Evolutionary conservation across 2,329 filamentous ascomycete genomes (phyloP).

Genomic region (Arthrobotrys sinensis): DNA sequence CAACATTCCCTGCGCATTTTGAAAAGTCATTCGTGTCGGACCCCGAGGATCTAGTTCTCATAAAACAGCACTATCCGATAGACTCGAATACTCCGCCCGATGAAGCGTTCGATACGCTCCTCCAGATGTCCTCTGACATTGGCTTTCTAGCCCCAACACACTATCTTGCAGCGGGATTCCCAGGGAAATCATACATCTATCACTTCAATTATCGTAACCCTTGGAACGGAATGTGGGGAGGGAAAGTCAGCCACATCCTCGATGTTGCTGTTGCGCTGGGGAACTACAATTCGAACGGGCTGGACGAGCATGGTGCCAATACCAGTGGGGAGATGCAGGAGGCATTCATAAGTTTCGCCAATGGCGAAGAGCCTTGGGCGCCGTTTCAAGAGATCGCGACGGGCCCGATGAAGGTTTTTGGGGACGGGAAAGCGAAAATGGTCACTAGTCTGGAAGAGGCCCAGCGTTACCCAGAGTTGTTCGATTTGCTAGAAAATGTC

Average conservation of each 20-base stretch:
- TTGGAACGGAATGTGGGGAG: slow-evolving; percentile 53
- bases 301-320: slow-evolving; percentile 31
- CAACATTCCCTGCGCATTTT: slow-evolving; percentile 54
- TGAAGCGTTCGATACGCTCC: slow-evolving; percentile 42
- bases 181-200: slow-evolving; percentile 50
- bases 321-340: slow-evolving; percentile 50
- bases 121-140: slow-evolving; percentile 56
- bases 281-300: slow-evolving; percentile 47
- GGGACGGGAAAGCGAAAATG: slow-evolving; percentile 33
- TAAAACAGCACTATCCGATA: slow-evolving; percentile 54
- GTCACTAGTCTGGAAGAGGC: slow-evolving; percentile 33
- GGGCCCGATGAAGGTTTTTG: slow-evolving; percentile 49
- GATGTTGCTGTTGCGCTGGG: slow-evolving; percentile 48
- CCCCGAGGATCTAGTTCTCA: slow-evolving; percentile 41
- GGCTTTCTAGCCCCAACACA: slow-evolving; percentile 53
- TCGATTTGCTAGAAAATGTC: slow-evolving; percentile 50
- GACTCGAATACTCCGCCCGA: slow-evolving; percentile 24
- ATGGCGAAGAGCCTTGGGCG: slow-evolving; percentile 53
- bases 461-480: slow-evolving; percentile 38
- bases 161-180: slow-evolving; percentile 51
- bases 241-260: slow-evolving; percentile 54
- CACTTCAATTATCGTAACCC: slow-evolving; percentile 58
- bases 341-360: slow-evolving; percentile 44
- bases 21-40: slow-evolving; percentile 42
- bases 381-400: slow-evolving; percentile 47